phyloP scores from a whole-genome alignment of 2,329 filamentous ascomycete species.

The Neopestalotiopsis sp. region DNA sequence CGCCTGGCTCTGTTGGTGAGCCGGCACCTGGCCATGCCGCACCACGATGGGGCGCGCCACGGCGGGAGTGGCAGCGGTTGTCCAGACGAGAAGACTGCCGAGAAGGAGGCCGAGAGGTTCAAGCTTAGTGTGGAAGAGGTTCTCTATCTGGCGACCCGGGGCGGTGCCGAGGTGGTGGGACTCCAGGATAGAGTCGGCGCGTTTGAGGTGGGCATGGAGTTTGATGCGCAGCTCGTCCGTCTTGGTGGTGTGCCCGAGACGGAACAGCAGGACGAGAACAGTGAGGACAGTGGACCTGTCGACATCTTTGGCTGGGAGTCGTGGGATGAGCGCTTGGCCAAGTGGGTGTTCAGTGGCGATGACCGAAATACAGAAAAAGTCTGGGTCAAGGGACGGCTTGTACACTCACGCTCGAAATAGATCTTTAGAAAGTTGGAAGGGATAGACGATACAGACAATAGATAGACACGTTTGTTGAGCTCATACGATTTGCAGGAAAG shows the following conservation, averaged over 20 bases:
- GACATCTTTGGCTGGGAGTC: constrained; percentile 91
- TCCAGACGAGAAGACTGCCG: background rate
- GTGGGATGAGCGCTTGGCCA: constrained; percentile 86
- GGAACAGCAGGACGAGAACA: constrained; percentile 34
- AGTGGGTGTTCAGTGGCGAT: constrained; percentile 95
- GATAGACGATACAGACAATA: too few species aligned
- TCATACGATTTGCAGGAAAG: background rate
- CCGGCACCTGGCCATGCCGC: constrained; percentile 68
- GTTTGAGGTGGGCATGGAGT: constrained; percentile 87
- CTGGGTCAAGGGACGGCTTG: constrained; percentile 85
- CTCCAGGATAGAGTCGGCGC: constrained; percentile 74
- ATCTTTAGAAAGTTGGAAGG: too few species aligned
- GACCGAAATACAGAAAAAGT: constrained; percentile 88
- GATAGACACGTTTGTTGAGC: background rate
- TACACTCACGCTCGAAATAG: constrained; percentile 57
- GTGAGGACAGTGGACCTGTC: constrained; percentile 64
- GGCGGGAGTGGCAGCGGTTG: background rate
- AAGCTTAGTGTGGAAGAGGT: constrained; percentile 87
- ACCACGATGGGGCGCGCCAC: background rate
- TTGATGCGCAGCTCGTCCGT: constrained; percentile 85
- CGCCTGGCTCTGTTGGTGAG: constrained; percentile 82
- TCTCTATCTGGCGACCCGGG: constrained; percentile 84
- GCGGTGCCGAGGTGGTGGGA: constrained; percentile 83
- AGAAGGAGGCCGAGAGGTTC: constrained; percentile 46
- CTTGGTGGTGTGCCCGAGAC: constrained; percentile 58